Percentiles rank a stretch among this genome's conserved stretches.
phyloP scores from a whole-genome alignment of 1,284 basidiomycete genomes.

The Caloboletus firmus region DNA sequence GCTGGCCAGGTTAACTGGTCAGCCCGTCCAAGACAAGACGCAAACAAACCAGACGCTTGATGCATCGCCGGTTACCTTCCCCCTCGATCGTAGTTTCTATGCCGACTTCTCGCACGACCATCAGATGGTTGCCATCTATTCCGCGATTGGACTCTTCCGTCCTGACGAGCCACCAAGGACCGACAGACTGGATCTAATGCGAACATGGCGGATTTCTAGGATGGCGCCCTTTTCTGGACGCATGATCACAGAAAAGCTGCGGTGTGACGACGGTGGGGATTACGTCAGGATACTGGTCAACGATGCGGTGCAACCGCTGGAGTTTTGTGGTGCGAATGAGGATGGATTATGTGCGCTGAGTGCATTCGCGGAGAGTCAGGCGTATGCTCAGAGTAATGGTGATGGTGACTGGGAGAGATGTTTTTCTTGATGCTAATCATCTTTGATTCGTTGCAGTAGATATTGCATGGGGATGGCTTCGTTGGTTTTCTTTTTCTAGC shows the following conservation, averaged over 20 bases:
- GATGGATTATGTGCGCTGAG: conserved; percentile 64
- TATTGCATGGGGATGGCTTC: no score
- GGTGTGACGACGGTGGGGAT: conserved; percentile 41
- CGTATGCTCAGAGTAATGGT: conserved; percentile 63
- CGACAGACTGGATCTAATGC: conserved; percentile 37
- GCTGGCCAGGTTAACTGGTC: conserved; percentile 71
- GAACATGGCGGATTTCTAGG: conserved; percentile 60
- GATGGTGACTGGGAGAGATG: conserved; percentile 68
- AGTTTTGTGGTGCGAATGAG: conserved; percentile 54
- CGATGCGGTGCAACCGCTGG: conserved; percentile 62
- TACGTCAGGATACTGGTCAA: conserved; percentile 67
- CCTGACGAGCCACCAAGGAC: conserved; percentile 47
- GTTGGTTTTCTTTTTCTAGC: no score
- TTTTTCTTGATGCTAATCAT: conserved; percentile 16
- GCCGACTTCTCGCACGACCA: conserved; percentile 86
- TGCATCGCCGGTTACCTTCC: conserved; percentile 65
- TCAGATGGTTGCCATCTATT: conserved; percentile 74
- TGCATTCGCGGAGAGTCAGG: conserved; percentile 70
- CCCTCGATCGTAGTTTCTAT: conserved; percentile 63
- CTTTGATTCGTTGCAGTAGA: neutral
- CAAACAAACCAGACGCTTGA: conserved; percentile 82
- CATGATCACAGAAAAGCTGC: conserved; percentile 63
- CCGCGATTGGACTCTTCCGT: conserved; percentile 69
- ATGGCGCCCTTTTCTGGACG: conserved; percentile 65
- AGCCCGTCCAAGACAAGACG: conserved; percentile 65